Conservation (phyloP, 106 monocot genomes). For the Dendrobium nobile region DNA sequence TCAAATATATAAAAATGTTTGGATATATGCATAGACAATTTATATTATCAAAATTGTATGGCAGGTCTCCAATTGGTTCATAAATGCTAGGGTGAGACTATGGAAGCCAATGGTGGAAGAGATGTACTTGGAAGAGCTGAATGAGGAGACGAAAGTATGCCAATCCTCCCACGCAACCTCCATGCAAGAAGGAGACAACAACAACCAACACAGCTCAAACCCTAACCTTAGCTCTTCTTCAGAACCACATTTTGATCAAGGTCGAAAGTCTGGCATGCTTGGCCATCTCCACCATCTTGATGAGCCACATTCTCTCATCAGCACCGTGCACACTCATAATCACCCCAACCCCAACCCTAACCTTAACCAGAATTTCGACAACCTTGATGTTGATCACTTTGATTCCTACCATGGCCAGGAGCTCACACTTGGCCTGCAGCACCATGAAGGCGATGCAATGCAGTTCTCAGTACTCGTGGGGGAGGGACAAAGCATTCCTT, state of each 20-base stretch:
- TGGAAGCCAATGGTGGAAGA: slow-evolving; percentile 99
- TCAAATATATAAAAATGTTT: too few relatives aligned
- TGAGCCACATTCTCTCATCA: slow-evolving; percentile 22
- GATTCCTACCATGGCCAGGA: slow-evolving; percentile 18
- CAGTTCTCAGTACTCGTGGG: slow-evolving; percentile 35
- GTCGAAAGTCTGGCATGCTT: too few relatives aligned
- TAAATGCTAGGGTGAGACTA: slow-evolving; percentile 3
- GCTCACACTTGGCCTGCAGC: slow-evolving; percentile 32
- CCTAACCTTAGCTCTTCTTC: slow-evolving; percentile 17
- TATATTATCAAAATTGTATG: too few relatives aligned
- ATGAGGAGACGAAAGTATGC: slow-evolving; percentile 23
- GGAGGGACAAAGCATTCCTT: slow-evolving; percentile 29
- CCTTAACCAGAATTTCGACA: slow-evolving; percentile 11
- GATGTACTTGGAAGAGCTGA: slow-evolving; percentile 84
- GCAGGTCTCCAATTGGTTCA: too few relatives aligned
- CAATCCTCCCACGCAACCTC: neutral
- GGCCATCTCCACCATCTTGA: neutral
- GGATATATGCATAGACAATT: too few relatives aligned
- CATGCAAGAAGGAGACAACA: neutral
- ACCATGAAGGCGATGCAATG: slow-evolving; percentile 17
- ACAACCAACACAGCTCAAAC: neutral
- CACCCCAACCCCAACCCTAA: neutral
- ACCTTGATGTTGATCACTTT: neutral
- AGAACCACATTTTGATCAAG: neutral
- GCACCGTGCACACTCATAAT: neutral